phyloP scores from a whole-genome alignment of 257 asterid species.

The Nicotiana tabacum region DNA sequence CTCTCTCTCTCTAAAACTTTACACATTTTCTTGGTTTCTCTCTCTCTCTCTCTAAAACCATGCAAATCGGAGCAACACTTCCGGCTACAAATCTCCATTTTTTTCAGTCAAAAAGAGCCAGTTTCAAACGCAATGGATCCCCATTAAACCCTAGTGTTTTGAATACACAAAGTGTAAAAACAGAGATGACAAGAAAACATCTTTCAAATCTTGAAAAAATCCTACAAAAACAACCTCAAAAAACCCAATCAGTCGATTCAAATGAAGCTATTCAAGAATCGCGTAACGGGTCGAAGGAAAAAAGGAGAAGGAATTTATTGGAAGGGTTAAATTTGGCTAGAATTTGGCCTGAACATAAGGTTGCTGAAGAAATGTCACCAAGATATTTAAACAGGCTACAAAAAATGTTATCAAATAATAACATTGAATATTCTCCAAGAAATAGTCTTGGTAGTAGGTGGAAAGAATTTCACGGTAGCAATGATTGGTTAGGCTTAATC shows the following conservation, averaged over 20 bases:
- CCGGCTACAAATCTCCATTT: slow-evolving; percentile 45
- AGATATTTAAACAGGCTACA: slow-evolving; percentile 55
- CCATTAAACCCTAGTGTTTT: slow-evolving; percentile 40
- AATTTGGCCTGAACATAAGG: slow-evolving; percentile 73
- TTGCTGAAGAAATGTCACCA: slow-evolving; percentile 92
- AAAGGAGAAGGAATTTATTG: slow-evolving; percentile 25
- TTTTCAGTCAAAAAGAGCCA: slow-evolving; percentile 33
- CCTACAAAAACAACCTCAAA: slow-evolving; percentile 30
- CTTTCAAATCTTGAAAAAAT: slow-evolving; percentile 59
- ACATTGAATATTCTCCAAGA: slow-evolving; percentile 63
- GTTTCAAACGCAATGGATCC: slow-evolving; percentile 42
- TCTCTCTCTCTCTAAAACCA: neutral
- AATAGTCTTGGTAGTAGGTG: slow-evolving; percentile 59
- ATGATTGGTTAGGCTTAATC: slow-evolving; percentile 76
- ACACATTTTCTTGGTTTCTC: neutral
- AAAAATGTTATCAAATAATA: slow-evolving; percentile 55
- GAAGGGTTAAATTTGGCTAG: slow-evolving; percentile 37
- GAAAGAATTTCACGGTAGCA: slow-evolving; percentile 78
- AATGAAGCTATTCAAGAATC: slow-evolving; percentile 1
- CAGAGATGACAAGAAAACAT: slow-evolving; percentile 42
- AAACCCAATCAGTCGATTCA: slow-evolving; percentile 15
- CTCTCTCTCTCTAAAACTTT: neutral
- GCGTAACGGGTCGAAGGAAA: slow-evolving; percentile 1
- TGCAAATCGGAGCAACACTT: slow-evolving; percentile 54
- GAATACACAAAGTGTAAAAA: slow-evolving; percentile 7